These are phyloP conservation scores for Volvox carteri DNA, from an alignment of 163 green algal genomes.

Conservation along the genomic window DNA sequence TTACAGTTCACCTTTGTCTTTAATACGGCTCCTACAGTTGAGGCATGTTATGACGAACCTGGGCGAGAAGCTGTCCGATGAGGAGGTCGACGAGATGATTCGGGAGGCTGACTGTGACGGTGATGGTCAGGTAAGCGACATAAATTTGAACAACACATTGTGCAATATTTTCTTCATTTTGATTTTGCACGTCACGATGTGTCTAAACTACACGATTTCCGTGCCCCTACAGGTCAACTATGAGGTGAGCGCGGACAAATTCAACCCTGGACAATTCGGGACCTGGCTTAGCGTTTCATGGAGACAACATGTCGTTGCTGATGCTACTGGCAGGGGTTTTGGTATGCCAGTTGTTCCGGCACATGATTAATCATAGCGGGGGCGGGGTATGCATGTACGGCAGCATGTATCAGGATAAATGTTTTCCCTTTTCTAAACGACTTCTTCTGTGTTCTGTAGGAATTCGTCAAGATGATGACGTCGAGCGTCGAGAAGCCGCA, in stretches of 20 bases:
- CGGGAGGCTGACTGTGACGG: slow-evolving; percentile 98
- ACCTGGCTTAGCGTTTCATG: no score
- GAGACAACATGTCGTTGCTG: no score
- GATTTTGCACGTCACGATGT: not conserved
- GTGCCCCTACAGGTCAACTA: slow-evolving; percentile 84
- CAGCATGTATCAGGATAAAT: not conserved
- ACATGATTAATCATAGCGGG: not conserved
- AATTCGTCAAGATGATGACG: slow-evolving; percentile 60
- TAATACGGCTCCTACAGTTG: slow-evolving; percentile 74
- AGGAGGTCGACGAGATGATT: slow-evolving; percentile 99
- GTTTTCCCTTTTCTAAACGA: not conserved
- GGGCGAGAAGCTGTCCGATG: slow-evolving; percentile 99
- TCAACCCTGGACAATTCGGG: not conserved
- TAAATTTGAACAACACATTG: no score
- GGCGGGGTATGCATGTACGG: not conserved
- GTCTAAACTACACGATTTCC: not conserved
- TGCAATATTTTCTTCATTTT: no score
- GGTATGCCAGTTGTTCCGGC: no score
- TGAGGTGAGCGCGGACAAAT: slow-evolving; percentile 69
- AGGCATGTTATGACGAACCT: slow-evolving; percentile 99
- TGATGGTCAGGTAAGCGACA: slow-evolving; percentile 87
- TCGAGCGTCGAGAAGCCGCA: slow-evolving; percentile 24
- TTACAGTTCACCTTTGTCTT: not conserved
- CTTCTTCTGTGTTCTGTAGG: not conserved
- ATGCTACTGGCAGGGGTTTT: no score